Evolutionary conservation across 1,139 yeast species (phyloP).

Genomic region (Blastobotrys capitulatus): DNA sequence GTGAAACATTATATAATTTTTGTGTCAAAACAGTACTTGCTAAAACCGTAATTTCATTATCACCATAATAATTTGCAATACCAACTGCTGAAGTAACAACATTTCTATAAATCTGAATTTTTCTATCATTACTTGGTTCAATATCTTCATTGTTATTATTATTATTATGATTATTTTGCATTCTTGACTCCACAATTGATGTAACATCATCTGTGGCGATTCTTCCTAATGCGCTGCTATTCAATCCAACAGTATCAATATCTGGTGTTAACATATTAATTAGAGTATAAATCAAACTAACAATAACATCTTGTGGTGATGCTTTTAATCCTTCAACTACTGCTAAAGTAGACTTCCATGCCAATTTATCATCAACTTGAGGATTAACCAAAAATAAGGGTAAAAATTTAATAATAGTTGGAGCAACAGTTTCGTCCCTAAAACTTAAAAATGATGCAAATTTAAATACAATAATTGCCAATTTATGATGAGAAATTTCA

Average conservation of each 20-base stretch:
- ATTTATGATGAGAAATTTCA: conserved; percentile 27
- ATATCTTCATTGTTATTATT: not conserved
- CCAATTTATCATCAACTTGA: conserved; percentile 18
- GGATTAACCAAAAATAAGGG: conserved; percentile 43
- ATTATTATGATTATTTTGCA: not conserved
- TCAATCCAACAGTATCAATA: conserved; percentile 35
- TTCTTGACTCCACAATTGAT: not conserved
- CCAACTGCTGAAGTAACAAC: conserved; percentile 69
- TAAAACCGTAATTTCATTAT: conserved; percentile 70
- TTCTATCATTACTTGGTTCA: not conserved
- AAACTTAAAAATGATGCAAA: conserved; percentile 51
- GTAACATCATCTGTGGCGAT: not conserved
- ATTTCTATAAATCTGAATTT: conserved; percentile 29
- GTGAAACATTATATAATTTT: conserved; percentile 50
- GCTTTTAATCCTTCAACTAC: conserved; percentile 43
- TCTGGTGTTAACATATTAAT: conserved; percentile 61
- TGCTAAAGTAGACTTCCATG: conserved; percentile 34
- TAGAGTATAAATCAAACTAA: conserved; percentile 81
- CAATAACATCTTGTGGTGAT: conserved; percentile 69
- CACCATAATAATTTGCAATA: conserved; percentile 63
- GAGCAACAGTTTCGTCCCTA: conserved; percentile 34
- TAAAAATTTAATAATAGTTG: conserved; percentile 28
- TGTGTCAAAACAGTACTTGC: conserved; percentile 81
- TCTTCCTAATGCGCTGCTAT: conserved; percentile 3
- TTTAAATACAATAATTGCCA: conserved; percentile 48